phyloP scores from a whole-genome alignment of 2,329 filamentous ascomycete species.

The Xylariomycetidae sp. region DNA sequence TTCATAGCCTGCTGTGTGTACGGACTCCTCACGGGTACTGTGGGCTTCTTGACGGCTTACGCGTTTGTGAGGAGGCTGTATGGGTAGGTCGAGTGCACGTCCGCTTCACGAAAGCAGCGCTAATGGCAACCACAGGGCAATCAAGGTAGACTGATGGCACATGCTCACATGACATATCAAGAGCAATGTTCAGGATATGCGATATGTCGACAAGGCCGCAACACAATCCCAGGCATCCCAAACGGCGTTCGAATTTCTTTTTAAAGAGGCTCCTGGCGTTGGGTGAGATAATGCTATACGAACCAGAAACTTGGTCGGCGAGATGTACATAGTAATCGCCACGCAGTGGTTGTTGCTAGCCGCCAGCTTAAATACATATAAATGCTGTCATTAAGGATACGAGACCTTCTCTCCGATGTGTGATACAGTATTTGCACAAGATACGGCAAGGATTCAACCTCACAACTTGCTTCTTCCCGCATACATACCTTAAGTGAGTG shows the following conservation, averaged over 20 bases:
- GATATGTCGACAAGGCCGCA: constrained; percentile 2
- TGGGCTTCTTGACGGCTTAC: constrained; percentile 80
- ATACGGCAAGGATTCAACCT: no score
- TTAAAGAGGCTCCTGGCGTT: no score
- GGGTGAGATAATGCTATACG: no score
- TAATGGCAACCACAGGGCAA: constrained; percentile 32
- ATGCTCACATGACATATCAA: constrained; percentile 14
- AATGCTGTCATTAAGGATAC: no score
- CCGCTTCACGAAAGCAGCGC: background rate
- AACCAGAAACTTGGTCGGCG: no score
- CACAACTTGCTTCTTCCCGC: no score
- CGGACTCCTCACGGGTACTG: constrained; percentile 72
- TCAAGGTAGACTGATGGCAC: constrained; percentile 40
- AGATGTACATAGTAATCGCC: no score
- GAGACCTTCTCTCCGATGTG: no score
- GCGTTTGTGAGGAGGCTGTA: constrained; percentile 81
- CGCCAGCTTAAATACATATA: no score
- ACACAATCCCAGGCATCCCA: background rate
- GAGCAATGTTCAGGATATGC: constrained; percentile 13
- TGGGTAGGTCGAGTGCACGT: constrained; percentile 45
- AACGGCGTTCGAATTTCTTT: background rate
- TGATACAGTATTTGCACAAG: no score
- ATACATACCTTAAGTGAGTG: no score
- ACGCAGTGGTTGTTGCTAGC: no score
- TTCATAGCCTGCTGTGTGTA: constrained; percentile 77